Conservation (phyloP, 306 rosid genomes). For the Sophora flavescens region DNA sequence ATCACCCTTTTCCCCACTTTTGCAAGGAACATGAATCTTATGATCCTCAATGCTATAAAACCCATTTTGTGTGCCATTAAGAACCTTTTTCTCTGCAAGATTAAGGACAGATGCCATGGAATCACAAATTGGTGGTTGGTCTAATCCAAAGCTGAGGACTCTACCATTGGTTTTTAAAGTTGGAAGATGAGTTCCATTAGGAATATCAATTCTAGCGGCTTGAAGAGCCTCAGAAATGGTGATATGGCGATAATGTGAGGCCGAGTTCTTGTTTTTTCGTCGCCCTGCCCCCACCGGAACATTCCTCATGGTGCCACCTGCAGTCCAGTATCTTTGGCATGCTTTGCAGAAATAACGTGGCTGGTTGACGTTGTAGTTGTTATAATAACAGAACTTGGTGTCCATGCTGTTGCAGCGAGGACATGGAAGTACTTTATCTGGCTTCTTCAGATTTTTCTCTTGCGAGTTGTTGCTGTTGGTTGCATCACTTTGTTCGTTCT, state of each 20-base stretch:
- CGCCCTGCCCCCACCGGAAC: conserved; percentile 96
- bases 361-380: conserved; percentile 88
- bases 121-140: conserved; percentile 57
- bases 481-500: conserved; percentile 58
- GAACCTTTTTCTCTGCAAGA: conserved; percentile 53
- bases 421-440: conserved; percentile 84
- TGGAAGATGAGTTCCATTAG: conserved; percentile 55
- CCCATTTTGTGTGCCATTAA: conserved; percentile 54
- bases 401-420: conserved; percentile 95
- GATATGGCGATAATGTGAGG: conserved; percentile 65
- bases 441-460: conserved; percentile 78
- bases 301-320: conserved; percentile 88
- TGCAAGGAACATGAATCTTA: conserved; percentile 42
- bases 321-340: conserved; percentile 97
- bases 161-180: conserved; percentile 58
- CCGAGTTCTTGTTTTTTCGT: conserved; percentile 76
- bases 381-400: conserved; percentile 93
- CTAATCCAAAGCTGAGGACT: conserved; percentile 77
- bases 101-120: conserved; percentile 57
- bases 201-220: conserved; percentile 57
- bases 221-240: conserved; percentile 78
- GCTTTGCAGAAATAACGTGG: conserved; percentile 96
- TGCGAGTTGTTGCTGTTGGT: conserved; percentile 46
- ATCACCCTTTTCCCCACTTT: conserved; percentile 57
- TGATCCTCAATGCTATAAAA: conserved; percentile 51